Evolutionary conservation across 2,329 filamentous ascomycete genomes (phyloP).

Genomic region (Clonostachys rosea): DNA sequence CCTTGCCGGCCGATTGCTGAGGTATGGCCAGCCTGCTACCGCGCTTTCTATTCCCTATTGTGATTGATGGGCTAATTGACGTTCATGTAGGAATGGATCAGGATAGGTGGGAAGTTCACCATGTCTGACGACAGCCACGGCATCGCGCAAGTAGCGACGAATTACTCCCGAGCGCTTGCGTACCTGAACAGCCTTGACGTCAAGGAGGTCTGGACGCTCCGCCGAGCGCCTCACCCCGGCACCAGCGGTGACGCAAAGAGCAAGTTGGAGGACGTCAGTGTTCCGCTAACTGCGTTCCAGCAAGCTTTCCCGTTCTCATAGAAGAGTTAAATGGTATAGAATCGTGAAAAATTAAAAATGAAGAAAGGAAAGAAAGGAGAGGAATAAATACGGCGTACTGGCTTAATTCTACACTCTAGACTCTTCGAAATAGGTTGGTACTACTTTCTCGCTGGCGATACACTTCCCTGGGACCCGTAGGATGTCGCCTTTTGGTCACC

Average conservation of each 20-base stretch:
- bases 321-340: too few species aligned
- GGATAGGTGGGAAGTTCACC: constrained; percentile 75
- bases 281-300: constrained; percentile 34
- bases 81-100: constrained; percentile 59
- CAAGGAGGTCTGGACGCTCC: constrained; percentile 53
- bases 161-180: constrained; percentile 66
- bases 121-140: constrained; percentile 95
- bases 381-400: too few species aligned
- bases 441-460: too few species aligned
- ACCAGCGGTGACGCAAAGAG: constrained; percentile 20
- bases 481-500: too few species aligned
- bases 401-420: too few species aligned
- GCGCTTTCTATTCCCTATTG: neutral
- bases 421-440: too few species aligned
- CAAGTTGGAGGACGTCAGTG: constrained; percentile 33
- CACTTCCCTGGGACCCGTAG: too few species aligned
- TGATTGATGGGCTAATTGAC: neutral
- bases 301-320: constrained; percentile 12
- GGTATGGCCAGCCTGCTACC: constrained; percentile 35
- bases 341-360: too few species aligned
- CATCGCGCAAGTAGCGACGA: constrained; percentile 79
- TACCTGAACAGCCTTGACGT: constrained; percentile 68
- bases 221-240: constrained; percentile 25
- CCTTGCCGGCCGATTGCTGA: constrained; percentile 74
- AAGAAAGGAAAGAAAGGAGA: too few species aligned